Evolutionary conservation across 78 protist species (phyloP).

Genomic region (Protostelium mycophagum): DNA sequence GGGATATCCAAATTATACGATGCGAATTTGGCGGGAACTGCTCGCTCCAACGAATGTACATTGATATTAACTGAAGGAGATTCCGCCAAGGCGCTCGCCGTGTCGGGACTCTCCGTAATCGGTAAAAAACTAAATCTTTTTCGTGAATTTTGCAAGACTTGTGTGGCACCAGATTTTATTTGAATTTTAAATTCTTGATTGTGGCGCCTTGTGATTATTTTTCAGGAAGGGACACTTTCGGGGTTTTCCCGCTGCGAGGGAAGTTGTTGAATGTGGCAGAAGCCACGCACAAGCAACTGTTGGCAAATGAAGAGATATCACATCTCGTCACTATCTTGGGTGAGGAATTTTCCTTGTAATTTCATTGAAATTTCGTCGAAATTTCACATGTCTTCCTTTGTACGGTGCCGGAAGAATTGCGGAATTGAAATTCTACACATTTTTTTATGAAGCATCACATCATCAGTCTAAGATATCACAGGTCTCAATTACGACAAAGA

Average conservation of each 20-base stretch:
- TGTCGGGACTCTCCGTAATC: conserved; percentile 86
- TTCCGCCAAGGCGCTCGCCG: conserved; percentile 59
- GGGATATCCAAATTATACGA: conserved; percentile 95
- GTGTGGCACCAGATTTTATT: too few species aligned
- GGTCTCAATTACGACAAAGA: conserved; percentile 18
- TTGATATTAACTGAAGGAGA: conserved; percentile 93
- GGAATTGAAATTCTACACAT: not conserved
- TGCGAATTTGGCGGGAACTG: conserved; percentile 95
- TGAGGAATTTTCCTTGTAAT: too few species aligned
- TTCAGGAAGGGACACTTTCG: conserved; percentile 98
- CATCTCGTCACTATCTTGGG: conserved; percentile 88
- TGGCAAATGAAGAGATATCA: conserved; percentile 82
- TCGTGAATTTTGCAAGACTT: too few species aligned
- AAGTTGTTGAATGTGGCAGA: conserved; percentile 98
- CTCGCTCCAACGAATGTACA: conserved; percentile 84
- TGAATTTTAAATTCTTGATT: too few species aligned
- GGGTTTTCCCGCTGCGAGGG: conserved; percentile 99
- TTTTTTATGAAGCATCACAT: not conserved
- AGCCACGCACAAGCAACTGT: conserved; percentile 44
- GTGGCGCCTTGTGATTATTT: too few species aligned
- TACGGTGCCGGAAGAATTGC: too few species aligned
- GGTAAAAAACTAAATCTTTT: too few species aligned
- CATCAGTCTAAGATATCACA: not conserved
- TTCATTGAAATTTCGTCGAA: too few species aligned
- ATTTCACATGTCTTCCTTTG: too few species aligned